phyloP scores from a whole-genome alignment of 2,329 filamentous ascomycete species.

The Orbilia javanica region DNA sequence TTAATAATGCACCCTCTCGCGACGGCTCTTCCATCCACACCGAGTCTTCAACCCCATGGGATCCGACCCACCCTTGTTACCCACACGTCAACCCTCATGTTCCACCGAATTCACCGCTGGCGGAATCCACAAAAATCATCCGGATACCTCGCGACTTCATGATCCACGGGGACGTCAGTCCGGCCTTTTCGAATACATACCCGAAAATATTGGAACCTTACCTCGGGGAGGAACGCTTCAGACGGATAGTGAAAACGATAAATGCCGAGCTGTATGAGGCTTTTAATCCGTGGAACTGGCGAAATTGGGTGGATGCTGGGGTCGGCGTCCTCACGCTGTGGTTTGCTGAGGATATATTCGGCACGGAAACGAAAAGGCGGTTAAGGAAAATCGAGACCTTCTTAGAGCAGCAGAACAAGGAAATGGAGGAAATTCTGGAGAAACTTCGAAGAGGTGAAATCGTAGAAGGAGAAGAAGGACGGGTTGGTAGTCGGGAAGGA shows the following conservation, averaged over 20 bases:
- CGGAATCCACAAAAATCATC: constrained; percentile 85
- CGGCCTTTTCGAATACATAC: constrained; percentile 93
- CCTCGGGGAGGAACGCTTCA: constrained; percentile 86
- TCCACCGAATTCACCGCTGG: constrained; percentile 79
- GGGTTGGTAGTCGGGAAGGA: constrained; percentile 69
- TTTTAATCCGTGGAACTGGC: constrained; percentile 81
- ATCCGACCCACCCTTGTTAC: constrained; percentile 91
- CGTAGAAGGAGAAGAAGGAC: constrained; percentile 61
- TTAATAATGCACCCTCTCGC: constrained; percentile 9
- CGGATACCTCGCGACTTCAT: constrained; percentile 93
- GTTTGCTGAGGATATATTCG: constrained; percentile 91
- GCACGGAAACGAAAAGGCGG: constrained; percentile 79
- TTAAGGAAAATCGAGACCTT: constrained; percentile 79
- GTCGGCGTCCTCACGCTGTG: constrained; percentile 88
- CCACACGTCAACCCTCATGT: constrained; percentile 95
- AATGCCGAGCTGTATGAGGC: constrained; percentile 81
- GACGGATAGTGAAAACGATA: constrained; percentile 81
- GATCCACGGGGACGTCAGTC: constrained; percentile 86
- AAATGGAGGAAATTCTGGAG: constrained; percentile 72
- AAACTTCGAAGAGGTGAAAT: constrained; percentile 42
- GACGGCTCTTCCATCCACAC: constrained; percentile 58
- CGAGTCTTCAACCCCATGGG: constrained; percentile 74
- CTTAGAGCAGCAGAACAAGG: constrained; percentile 87
- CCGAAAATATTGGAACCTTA: constrained; percentile 94
- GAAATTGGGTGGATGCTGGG: constrained; percentile 83